Evolutionary conservation across 192 early-diverging fungal species (phyloP), one percentile per base, ranked within the genome.

Genomic region (Fimicolochytrium jonesii): DNA sequence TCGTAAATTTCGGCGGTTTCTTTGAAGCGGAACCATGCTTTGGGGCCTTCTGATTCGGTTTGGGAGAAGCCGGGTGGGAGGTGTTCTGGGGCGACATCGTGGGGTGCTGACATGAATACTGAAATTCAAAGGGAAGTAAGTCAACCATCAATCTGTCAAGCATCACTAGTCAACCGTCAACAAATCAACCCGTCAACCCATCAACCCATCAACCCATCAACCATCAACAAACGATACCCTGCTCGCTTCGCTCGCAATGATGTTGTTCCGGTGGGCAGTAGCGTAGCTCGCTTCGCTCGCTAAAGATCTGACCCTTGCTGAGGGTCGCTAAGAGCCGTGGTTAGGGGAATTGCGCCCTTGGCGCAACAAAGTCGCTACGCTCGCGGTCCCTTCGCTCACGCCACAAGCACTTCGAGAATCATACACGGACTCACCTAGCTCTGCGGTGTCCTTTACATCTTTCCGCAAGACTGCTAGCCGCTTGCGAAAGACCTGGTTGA

Each of bases 401-500:
- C 17, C 7, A 39, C 45, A 22, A 7, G 20, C 11, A 17, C 10
- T 18, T 47, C 6, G 9, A 7, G 45, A 22, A 6, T 17, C 9
- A 11, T 39, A 17, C 7, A 17, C 37, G 37, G 17, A 39, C 59
- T 10, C 18, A 61, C 59, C 62, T 45, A 66, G 55, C 3, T 67
- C 64, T 9, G 64, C 61, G 7, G 52, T 18, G 20, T 64, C 42
- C 43, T 73, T 64, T 54, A 60, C 10, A 33, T 64, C 64, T 39
- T 60, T 64, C 22, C 30, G n/a, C 1, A 73, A n/a, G 17, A 65
- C 61, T 28, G 57, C 61, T n/a, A 60, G 66, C 4, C 75, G 56
- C 20, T 57, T 57, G 1, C 67, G 54, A 37, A 75, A 77, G 3
- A 77, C 55, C n/a, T n/a, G n/a, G n/a, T n/a, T n/a, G n/a, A n/a